Conservation (phyloP, 345 rosid species). For the Pistacia integerrima region DNA sequence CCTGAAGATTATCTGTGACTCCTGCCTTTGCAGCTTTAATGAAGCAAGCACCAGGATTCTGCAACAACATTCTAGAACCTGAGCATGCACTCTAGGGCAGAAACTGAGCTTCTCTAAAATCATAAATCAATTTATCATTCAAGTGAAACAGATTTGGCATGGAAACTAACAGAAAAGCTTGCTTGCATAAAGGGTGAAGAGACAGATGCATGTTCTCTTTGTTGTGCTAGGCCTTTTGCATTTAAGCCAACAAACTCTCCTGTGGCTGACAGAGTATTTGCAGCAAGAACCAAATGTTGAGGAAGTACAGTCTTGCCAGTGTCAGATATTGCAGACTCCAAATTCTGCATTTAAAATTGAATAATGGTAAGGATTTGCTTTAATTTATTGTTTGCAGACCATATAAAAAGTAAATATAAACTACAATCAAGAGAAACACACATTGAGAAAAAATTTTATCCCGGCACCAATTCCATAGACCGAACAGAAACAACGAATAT, state of each 20-base stretch:
- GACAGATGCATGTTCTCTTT: conserved; percentile 59
- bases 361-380: not conserved
- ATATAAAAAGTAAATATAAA: conserved; percentile 7
- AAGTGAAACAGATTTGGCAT: not conserved
- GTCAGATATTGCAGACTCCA: conserved; percentile 79
- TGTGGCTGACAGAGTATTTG: conserved; percentile 66
- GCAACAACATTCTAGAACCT: conserved; percentile 24
- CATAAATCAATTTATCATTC: conserved; percentile 3
- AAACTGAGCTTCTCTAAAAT: not conserved
- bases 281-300: conserved; percentile 69
- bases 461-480: conserved; percentile 83
- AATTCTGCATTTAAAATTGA: conserved; percentile 45
- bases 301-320: conserved; percentile 71
- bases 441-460: conserved; percentile 67
- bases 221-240: conserved; percentile 67
- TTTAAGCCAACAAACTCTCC: conserved; percentile 92
- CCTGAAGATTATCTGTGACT: conserved; percentile 64
- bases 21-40: conserved; percentile 87
- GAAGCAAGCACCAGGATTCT: conserved; percentile 85
- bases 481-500: conserved; percentile 63
- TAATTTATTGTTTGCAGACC: not conserved
- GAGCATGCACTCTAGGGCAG: conserved; percentile 7
- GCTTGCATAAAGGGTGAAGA: conserved; percentile 85
- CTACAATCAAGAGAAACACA: conserved; percentile 28
- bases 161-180: conserved; percentile 78